Base-by-base conservation (phyloP, 768 basidiomycete genomes). In the Pleurotus platypus region DNA sequence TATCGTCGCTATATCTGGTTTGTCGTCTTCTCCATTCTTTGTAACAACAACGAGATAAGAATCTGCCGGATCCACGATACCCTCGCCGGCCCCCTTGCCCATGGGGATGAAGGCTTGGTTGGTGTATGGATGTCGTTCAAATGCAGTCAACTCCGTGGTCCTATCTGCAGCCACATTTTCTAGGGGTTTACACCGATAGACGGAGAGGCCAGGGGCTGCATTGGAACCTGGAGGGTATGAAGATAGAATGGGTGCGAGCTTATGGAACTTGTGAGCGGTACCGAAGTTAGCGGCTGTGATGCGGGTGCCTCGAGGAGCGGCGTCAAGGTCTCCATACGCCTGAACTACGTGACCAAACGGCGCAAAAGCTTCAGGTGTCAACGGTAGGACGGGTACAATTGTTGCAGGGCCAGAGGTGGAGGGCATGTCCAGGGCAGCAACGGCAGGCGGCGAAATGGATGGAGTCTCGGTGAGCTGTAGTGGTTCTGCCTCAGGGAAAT, bases 91-190 rank as follows among this genome's bases (percentile, higher is more conserved):
- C 7, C 81, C 83, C 40, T 73, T 70, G 4, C 93, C 92, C 92
- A 98, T 94, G 7, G 97, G 96, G 57, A 98, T 82, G 70, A 98
- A 98, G 5, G 90, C 87, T 69, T 98, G 96, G 62, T 88, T 96
- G 11, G 91, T 95, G 68, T 79, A 89, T 26, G 86, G 80, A 66
- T 99, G 97, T 27, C 95, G 79, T 71, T 99, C 97, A 59, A 98
- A 74, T n/a, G 86, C 78, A 60, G 79, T 80, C 59, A 98, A 70
- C 58, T 77, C 78, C 63, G 85, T 81, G 16, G 71, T 73, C 16
- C 82, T 81, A 26, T 78, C 76, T 30, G 70, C 66, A 7, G 75
- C 72, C 27, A 89, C 75, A 37, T 72, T 73, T 50, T 71, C 58
- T 24, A 74, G 65, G 37, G 72, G 87, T 49, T 86, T 81, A 67